Base-by-base conservation (phyloP, 2,329 filamentous ascomycete genomes). In the Sporothrix phasma region DNA sequence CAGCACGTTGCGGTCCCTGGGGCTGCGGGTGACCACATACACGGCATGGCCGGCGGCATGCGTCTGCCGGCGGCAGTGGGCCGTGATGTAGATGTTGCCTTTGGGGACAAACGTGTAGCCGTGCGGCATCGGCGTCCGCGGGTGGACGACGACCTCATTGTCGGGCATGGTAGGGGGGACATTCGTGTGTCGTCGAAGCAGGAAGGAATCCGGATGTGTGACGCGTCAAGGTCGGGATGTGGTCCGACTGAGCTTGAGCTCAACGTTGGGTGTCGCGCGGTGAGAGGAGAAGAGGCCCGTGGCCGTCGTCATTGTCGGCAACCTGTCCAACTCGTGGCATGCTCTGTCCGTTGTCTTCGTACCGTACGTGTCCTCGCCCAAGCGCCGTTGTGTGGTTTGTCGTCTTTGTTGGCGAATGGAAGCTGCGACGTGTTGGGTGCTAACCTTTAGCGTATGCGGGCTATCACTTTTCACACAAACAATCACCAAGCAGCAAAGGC, bases 21-120 rank as follows among this genome's bases (percentile, higher is more conserved):
- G n/a, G n/a, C n/a, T n/a, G 5, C 31, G 29, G 15, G 29, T 5
- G 10, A 80, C 78, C 1, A 75, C 68, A 61, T 76, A 80, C 2
- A 80, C 70, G 0, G 68, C 68, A 29, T 71, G 68, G 0, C 69
- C 67, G 5, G 72, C 70, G 0, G 69, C 73, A 17, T 72, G 73
- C 1, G 78, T 76, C 41, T 71, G 69, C 19, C 70, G 72, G 17
- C 77, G 76, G 68, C 77, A 79, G 64, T 76, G 69, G 5, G 68
- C 69, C 3, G 78, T 79, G 63, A 77, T 72, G 70, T 77, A 80
- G 5, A 72, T 69, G 67, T 78, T 74, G 66, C 78, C 77, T 53
- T 76, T 77, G 19, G 69, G 73, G 0, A 80, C 73, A 61, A 78
- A 78, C 10, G 68, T 68, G 67, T 80, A 81, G 8, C 75, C 73